Evolutionary conservation across 2,329 filamentous ascomycete genomes (phyloP).

Genomic region (Lachnum nothofagi): DNA sequence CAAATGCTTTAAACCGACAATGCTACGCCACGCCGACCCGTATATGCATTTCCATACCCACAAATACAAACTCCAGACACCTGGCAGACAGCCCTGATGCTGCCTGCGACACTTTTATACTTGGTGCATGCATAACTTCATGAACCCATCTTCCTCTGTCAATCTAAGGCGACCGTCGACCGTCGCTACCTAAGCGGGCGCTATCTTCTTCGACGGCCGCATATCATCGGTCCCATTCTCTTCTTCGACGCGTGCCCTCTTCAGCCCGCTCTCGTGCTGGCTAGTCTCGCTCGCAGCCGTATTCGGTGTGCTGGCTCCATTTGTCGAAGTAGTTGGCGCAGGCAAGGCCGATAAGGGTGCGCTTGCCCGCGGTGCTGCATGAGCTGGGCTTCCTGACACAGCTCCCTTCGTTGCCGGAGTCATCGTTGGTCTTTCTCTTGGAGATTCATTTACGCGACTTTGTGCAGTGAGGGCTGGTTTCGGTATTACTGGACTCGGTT

Average conservation of each 20-base stretch:
- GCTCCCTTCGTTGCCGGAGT: constrained; percentile 23
- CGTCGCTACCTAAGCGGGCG: too few species aligned
- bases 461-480: constrained; percentile 28
- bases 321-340: constrained; percentile 11
- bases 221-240: constrained; percentile 19
- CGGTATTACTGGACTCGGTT: constrained; percentile 20
- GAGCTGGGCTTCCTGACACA: constrained; percentile 22
- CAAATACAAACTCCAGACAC: background rate
- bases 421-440: constrained; percentile 30
- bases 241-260: constrained; percentile 21
- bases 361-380: constrained; percentile 16
- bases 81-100: too few species aligned
- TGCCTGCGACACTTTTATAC: too few species aligned
- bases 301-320: constrained; percentile 8
- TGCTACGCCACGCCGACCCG: background rate
- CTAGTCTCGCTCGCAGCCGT: constrained; percentile 15
- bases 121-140: too few species aligned
- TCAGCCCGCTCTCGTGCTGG: constrained; percentile 12
- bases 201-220: constrained; percentile 21
- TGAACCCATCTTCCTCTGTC: too few species aligned
- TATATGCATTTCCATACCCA: too few species aligned
- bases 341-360: constrained; percentile 24
- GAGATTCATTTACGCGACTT: constrained; percentile 17
- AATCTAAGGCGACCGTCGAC: too few species aligned
- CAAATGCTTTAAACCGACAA: background rate